Evolutionary conservation across 2,329 filamentous ascomycete genomes (phyloP).

Genomic region (Colletotrichum camelliae): DNA sequence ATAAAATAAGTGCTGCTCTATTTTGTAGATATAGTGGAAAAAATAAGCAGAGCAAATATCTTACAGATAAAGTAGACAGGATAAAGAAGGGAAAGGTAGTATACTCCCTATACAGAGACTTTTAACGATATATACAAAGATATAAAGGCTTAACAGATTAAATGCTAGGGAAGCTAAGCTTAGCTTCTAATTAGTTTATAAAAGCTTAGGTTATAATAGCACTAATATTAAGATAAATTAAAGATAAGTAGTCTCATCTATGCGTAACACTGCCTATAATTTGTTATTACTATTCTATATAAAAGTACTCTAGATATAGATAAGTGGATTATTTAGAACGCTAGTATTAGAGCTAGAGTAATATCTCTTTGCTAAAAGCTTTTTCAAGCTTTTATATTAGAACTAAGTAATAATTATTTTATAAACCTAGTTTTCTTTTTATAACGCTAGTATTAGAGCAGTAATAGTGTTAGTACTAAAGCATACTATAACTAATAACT

Average conservation of each 20-base stretch:
- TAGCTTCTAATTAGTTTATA: neutral
- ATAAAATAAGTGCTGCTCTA: neutral
- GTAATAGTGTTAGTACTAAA: neutral
- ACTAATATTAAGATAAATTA: neutral
- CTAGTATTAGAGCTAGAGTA: neutral
- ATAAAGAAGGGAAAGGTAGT: neutral
- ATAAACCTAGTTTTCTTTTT: neutral
- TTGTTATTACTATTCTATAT: neutral
- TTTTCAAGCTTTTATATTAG: neutral
- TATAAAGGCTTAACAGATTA: neutral
- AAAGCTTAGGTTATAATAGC: neutral
- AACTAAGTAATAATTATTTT: neutral
- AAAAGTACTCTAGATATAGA: neutral
- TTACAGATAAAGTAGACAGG: neutral
- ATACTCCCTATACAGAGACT: neutral
- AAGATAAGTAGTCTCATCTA: neutral
- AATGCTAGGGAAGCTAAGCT: neutral
- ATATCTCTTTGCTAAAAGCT: neutral
- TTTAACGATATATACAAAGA: neutral
- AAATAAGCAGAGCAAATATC: neutral
- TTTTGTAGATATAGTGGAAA: neutral
- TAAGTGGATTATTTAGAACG: neutral
- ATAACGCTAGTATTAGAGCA: neutral
- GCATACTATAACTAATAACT: neutral
- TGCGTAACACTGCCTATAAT: neutral